These are phyloP conservation scores for Acanthamoeba healyi DNA, from an alignment of 208 protist species.

Conservation along the genomic window DNA sequence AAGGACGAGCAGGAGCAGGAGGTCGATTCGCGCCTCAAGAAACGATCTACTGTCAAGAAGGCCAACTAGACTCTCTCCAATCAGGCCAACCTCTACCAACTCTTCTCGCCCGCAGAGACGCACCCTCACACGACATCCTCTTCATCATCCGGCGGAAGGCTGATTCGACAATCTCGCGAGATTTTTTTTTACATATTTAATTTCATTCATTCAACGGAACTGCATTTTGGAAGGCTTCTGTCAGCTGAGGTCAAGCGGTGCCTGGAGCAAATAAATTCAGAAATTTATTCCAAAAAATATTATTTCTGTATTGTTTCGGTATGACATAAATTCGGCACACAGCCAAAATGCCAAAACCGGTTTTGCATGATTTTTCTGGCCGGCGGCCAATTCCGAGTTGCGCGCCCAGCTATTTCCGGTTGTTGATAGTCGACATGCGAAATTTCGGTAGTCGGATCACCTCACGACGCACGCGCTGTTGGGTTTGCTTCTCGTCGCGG, in stretches of 20 bases:
- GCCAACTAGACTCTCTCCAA: not conserved
- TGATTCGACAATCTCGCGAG: too few relatives aligned
- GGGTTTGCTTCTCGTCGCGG: not conserved
- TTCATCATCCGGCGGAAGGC: not conserved
- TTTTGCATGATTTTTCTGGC: not conserved
- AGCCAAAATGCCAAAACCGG: not conserved
- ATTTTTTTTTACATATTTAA: too few relatives aligned
- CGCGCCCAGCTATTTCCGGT: not conserved
- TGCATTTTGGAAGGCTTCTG: too few relatives aligned
- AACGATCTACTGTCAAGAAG: not conserved
- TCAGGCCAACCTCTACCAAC: not conserved
- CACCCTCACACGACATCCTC: not conserved
- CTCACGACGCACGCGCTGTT: too few relatives aligned
- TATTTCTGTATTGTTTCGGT: too few relatives aligned
- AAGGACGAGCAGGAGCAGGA: conserved; percentile 69
- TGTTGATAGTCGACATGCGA: not conserved
- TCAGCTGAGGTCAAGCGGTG: too few relatives aligned
- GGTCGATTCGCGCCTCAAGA: not conserved
- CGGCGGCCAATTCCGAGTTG: too few relatives aligned
- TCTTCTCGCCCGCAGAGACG: too few relatives aligned
- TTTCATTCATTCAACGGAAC: too few relatives aligned
- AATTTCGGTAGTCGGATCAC: not conserved
- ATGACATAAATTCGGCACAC: not conserved
- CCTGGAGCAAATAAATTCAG: too few relatives aligned
- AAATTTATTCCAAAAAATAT: too few relatives aligned